Conservation (phyloP, 257 asterid genomes). For the Catharanthus roseus region DNA sequence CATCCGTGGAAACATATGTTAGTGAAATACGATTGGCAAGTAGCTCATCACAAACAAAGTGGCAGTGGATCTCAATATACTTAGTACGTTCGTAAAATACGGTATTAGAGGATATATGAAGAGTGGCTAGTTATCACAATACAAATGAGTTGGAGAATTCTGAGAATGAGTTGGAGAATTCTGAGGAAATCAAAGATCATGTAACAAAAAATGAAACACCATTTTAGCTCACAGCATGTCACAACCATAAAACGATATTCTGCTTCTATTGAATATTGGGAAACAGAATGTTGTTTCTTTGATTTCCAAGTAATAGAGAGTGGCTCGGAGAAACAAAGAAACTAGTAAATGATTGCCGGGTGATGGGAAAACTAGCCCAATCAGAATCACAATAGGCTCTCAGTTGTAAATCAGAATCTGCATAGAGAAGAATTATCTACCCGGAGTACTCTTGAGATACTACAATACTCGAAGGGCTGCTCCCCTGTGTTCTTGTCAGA, state of each 20-base stretch:
- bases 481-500: too few species aligned
- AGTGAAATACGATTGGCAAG: too few species aligned
- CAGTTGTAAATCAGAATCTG: neutral
- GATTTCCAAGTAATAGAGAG: neutral
- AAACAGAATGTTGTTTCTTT: too few species aligned
- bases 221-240: too few species aligned
- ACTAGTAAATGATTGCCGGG: neutral
- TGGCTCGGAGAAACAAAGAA: neutral
- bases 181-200: too few species aligned
- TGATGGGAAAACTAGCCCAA: neutral
- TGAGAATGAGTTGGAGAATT: too few species aligned
- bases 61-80: too few species aligned
- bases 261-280: too few species aligned
- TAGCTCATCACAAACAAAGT: too few species aligned
- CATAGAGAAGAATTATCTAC: neutral
- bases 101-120: neutral
- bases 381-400: neutral
- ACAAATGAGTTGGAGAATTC: too few species aligned
- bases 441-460: neutral
- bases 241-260: neutral
- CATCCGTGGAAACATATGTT: too few species aligned
- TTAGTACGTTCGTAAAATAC: neutral
- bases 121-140: neutral
- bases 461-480: neutral
- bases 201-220: too few species aligned